Percentiles rank a stretch among this genome's conserved stretches.
Evolutionary conservation across 2,329 filamentous ascomycete species (phyloP).

Genomic region (Dactylonectria estremocensis): DNA sequence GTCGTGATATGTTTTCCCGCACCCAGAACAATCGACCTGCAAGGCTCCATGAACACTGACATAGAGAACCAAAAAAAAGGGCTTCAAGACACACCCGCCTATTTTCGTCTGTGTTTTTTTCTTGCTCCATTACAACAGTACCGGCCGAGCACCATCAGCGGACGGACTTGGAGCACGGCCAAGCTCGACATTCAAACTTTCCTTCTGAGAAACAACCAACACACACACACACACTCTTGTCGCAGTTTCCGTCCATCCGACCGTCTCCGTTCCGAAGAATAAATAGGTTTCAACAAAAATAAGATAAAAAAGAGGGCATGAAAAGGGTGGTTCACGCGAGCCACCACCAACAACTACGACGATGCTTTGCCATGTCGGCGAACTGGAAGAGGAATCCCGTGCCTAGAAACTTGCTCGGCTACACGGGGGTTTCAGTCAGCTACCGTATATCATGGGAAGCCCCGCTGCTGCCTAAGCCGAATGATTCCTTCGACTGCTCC

Average conservation of each 20-base stretch:
- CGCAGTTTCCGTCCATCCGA: slow-evolving; percentile 37
- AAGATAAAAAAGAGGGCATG: slow-evolving; percentile 46
- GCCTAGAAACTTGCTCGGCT: not conserved
- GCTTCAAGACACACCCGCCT: slow-evolving; percentile 31
- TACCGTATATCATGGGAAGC: slow-evolving; percentile 15
- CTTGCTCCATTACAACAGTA: slow-evolving; percentile 47
- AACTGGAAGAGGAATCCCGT: not conserved
- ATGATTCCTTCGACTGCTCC: slow-evolving; percentile 38
- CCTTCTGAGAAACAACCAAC: slow-evolving; percentile 37
- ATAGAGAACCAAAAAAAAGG: not conserved
- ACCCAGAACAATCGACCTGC: not conserved
- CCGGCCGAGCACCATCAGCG: slow-evolving; percentile 38
- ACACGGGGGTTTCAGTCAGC: not conserved
- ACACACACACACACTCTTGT: slow-evolving; percentile 30
- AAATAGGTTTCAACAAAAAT: slow-evolving; percentile 46
- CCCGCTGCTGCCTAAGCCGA: slow-evolving; percentile 31
- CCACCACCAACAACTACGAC: slow-evolving; percentile 34
- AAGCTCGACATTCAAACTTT: slow-evolving; percentile 44
- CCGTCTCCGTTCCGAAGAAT: slow-evolving; percentile 46
- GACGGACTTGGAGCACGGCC: slow-evolving; percentile 42
- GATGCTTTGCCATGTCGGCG: slow-evolving; percentile 22
- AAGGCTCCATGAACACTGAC: slow-evolving; percentile 3
- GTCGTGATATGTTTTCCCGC: not conserved
- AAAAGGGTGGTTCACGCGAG: slow-evolving; percentile 37
- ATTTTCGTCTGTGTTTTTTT: slow-evolving; percentile 36